Conservation (phyloP, 2,329 filamentous ascomycete genomes). For the Phoma sp. region DNA sequence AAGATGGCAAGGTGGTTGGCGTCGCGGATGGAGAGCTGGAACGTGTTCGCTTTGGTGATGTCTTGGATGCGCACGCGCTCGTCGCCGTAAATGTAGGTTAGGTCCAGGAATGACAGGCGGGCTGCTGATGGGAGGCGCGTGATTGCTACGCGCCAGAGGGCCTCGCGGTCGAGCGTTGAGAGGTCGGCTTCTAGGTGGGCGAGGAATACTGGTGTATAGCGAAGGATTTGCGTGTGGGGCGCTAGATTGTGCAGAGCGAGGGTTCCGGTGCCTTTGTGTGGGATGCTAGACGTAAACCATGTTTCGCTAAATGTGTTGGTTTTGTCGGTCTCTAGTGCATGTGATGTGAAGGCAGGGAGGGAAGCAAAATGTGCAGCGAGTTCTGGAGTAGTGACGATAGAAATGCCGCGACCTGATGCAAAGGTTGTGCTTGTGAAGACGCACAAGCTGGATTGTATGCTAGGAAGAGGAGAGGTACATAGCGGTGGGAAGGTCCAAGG, state of each 20-base stretch:
- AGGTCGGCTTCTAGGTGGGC: constrained; percentile 40
- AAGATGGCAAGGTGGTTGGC: constrained; percentile 45
- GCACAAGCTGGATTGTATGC: constrained; percentile 28
- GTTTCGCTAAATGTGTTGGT: constrained; percentile 29
- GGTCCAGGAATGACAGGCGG: constrained; percentile 23
- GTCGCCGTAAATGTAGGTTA: constrained; percentile 38
- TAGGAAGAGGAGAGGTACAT: constrained; percentile 33
- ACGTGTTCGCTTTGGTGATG: constrained; percentile 46
- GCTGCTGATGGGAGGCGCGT: constrained; percentile 31
- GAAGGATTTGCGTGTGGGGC: constrained; percentile 35
- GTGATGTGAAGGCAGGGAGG: constrained; percentile 33
- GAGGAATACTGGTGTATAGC: constrained; percentile 41
- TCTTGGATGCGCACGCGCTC: constrained; percentile 37
- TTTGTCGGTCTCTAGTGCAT: constrained; percentile 3
- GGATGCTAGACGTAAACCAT: constrained; percentile 32
- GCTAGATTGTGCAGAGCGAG: constrained; percentile 29
- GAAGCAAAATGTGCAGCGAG: constrained; percentile 30
- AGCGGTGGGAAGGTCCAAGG: constrained; percentile 37
- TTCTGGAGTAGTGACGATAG: constrained; percentile 42
- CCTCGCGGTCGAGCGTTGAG: constrained; percentile 35
- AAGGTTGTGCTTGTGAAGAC: constrained; percentile 40
- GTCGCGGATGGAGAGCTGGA: constrained; percentile 36
- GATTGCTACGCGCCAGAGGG: constrained; percentile 35
- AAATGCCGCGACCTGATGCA: constrained; percentile 39
- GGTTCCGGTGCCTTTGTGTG: constrained; percentile 42